Percentiles rank a stretch among this genome's conserved stretches.
These are phyloP conservation scores for Coniochaeta prunicola DNA, from an alignment of 2,329 filamentous ascomycete genomes.

Conservation along the genomic window DNA sequence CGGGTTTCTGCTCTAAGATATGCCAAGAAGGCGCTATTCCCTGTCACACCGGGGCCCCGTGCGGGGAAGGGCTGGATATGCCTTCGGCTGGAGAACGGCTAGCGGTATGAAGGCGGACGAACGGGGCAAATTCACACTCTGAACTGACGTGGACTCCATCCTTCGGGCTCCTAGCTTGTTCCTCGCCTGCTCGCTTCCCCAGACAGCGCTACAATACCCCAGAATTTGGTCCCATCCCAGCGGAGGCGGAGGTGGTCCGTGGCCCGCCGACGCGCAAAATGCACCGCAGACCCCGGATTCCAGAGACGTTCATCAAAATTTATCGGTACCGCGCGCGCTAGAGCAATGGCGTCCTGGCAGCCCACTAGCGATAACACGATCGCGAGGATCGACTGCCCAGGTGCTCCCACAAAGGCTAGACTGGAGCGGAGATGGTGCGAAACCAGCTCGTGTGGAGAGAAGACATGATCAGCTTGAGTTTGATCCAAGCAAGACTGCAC, in stretches of 20 bases:
- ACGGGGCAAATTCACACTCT: not conserved
- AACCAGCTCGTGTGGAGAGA: not conserved
- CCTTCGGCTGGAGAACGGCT: conserved; percentile 2
- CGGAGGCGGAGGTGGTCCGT: not conserved
- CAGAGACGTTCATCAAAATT: not conserved
- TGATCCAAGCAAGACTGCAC: not conserved
- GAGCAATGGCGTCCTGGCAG: not conserved
- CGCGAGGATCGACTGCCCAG: not conserved
- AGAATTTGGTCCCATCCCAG: not conserved
- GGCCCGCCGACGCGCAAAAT: not conserved
- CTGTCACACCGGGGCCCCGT: too few species aligned
- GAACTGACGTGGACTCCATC: not conserved
- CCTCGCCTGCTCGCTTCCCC: too few species aligned
- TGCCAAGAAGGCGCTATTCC: too few species aligned
- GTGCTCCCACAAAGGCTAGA: not conserved
- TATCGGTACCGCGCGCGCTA: not conserved
- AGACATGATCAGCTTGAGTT: not conserved
- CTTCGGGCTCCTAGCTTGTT: not conserved
- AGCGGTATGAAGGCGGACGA: not conserved
- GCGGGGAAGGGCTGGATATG: not conserved
- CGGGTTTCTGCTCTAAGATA: not conserved
- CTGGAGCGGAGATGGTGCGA: not conserved
- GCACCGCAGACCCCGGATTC: not conserved
- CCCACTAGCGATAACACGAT: not conserved
- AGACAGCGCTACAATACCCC: not conserved